Conservation (phyloP, 2,329 filamentous ascomycete genomes). For the Acephala macrosclerotiorum region DNA sequence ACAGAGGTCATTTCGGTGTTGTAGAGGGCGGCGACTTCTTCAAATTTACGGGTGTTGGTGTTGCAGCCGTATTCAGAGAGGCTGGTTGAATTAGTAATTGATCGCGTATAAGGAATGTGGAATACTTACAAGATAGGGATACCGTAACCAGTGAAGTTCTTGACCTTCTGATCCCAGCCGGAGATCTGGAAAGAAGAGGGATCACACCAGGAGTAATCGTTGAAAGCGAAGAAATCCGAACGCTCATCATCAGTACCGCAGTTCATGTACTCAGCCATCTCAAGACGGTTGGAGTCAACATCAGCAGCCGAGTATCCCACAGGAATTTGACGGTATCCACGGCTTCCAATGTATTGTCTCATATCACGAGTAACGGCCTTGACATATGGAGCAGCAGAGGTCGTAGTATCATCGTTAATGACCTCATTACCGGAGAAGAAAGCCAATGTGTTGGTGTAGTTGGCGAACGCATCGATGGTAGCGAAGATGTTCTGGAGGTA, state of each 20-base stretch:
- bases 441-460: conserved; percentile 73
- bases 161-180: conserved; percentile 73
- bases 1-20: conserved; percentile 80
- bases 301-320: conserved; percentile 70
- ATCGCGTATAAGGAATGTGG: background rate
- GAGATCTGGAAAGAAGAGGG: conserved; percentile 64
- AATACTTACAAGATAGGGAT: conserved; percentile 60
- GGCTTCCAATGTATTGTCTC: conserved; percentile 58
- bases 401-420: conserved; percentile 61
- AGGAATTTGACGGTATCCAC: conserved; percentile 57
- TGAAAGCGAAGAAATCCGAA: conserved; percentile 72
- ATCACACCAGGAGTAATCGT: conserved; percentile 73
- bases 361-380: conserved; percentile 66
- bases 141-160: conserved; percentile 72
- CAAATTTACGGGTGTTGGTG: conserved; percentile 81
- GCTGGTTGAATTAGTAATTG: conserved; percentile 25
- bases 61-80: conserved; percentile 93
- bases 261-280: conserved; percentile 78
- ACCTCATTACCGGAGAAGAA: conserved; percentile 69
- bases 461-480: conserved; percentile 71
- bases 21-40: conserved; percentile 84
- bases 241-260: conserved; percentile 72
- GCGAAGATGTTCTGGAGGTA: conserved; percentile 77
- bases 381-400: conserved; percentile 60
- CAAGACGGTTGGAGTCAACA: conserved; percentile 70